These are phyloP conservation scores for Pichia paraexigua DNA, from an alignment of 805 yeast species.

Conservation along the genomic window DNA sequence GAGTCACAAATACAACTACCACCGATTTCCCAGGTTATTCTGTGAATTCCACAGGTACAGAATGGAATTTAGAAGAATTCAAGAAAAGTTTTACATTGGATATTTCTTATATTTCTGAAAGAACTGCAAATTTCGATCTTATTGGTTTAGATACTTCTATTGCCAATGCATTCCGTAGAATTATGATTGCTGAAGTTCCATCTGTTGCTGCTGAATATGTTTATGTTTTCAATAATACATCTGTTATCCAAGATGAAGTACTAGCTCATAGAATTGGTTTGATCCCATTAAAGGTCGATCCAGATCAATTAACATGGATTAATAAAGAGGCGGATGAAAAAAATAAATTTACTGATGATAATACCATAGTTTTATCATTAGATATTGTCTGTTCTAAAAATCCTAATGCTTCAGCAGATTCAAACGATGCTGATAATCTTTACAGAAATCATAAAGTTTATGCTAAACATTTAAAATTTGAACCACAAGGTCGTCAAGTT, in stretches of 20 bases:
- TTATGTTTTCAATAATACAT: slow-evolving; percentile 86
- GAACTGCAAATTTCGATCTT: slow-evolving; percentile 80
- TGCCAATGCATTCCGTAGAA: slow-evolving; percentile 93
- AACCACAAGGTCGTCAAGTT: slow-evolving; percentile 83
- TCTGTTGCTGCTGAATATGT: slow-evolving; percentile 92
- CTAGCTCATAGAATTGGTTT: slow-evolving; percentile 92
- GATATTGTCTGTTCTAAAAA: slow-evolving; percentile 80
- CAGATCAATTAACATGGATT: slow-evolving; percentile 82
- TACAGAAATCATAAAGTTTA: slow-evolving; percentile 82
- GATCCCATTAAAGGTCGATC: slow-evolving; percentile 83
- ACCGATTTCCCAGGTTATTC: slow-evolving; percentile 90
- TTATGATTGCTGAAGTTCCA: slow-evolving; percentile 96
- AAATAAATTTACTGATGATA: slow-evolving; percentile 72
- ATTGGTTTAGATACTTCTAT: slow-evolving; percentile 83
- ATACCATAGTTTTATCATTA: slow-evolving; percentile 78
- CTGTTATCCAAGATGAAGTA: slow-evolving; percentile 96
- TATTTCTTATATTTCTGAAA: slow-evolving; percentile 55
- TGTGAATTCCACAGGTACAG: slow-evolving; percentile 43
- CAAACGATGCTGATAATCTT: slow-evolving; percentile 74
- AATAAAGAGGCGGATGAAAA: slow-evolving; percentile 58
- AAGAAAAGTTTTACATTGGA: slow-evolving; percentile 58
- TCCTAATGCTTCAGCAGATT: slow-evolving; percentile 69
- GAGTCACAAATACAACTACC: slow-evolving; percentile 82
- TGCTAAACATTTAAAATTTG: slow-evolving; percentile 82
- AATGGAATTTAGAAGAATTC: slow-evolving; percentile 83